phyloP scores from a whole-genome alignment of 208 protist species.

The Wallacemonas collosoma region DNA sequence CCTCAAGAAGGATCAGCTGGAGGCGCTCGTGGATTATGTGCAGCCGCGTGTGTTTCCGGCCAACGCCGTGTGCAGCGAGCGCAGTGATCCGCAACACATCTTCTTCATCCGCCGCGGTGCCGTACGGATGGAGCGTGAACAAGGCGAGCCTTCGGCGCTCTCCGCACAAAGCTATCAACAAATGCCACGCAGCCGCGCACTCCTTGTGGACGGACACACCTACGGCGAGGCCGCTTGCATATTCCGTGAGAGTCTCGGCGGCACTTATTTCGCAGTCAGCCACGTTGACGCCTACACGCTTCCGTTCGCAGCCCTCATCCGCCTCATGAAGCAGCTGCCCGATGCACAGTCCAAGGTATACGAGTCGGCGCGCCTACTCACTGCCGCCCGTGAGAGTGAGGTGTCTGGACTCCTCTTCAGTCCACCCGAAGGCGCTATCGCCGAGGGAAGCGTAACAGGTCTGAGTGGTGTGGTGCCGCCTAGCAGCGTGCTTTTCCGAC shows the following conservation, averaged over 20 bases:
- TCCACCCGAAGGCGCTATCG: conserved; percentile 25
- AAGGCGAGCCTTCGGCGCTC: conserved; percentile 17
- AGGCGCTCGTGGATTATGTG: conserved; percentile 56
- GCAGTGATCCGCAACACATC: conserved; percentile 45
- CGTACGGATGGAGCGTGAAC: conserved; percentile 59
- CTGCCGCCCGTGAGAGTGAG: conserved; percentile 45
- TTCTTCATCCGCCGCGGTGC: conserved; percentile 81
- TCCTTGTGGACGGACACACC: conserved; percentile 81
- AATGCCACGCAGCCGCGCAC: conserved; percentile 46
- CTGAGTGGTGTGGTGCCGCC: conserved; percentile 32
- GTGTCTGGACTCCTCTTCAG: conserved; percentile 50
- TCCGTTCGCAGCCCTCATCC: conserved; percentile 71
- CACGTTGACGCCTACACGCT: conserved; percentile 83
- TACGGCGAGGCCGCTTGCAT: conserved; percentile 82
- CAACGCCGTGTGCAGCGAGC: conserved; percentile 68
- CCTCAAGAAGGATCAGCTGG: conserved; percentile 51
- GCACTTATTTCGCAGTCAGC: conserved; percentile 58
- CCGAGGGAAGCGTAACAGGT: conserved; percentile 10
- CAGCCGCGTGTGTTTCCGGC: conserved; percentile 65
- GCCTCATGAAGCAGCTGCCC: conserved; percentile 78
- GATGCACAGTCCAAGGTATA: conserved; percentile 61
- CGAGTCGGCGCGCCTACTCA: conserved; percentile 45
- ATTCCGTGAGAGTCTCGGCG: conserved; percentile 59
- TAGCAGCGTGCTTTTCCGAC: conserved; percentile 7
- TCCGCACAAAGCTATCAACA: conserved; percentile 19